phyloP scores from a whole-genome alignment of 139 green algal species.

The Chlorella sp. region DNA sequence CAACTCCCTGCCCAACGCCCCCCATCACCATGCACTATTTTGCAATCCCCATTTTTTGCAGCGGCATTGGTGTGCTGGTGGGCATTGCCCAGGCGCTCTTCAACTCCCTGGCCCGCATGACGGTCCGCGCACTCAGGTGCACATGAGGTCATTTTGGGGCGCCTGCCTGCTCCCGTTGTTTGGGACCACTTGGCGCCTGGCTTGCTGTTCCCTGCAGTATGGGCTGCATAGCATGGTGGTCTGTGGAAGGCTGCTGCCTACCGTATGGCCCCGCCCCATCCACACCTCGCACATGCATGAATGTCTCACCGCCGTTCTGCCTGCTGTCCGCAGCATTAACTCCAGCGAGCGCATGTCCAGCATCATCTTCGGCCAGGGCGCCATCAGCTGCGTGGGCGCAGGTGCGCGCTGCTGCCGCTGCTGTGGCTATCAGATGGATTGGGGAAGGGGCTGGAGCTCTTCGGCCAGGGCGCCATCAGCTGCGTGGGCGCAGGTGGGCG shows the following conservation, averaged over 20 bases:
- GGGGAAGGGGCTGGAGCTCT: too few relatives aligned
- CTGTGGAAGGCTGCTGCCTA: too few relatives aligned
- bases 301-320: too few relatives aligned
- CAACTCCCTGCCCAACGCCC: too few relatives aligned
- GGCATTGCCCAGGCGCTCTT: slow-evolving; percentile 41
- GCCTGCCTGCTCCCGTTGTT: background rate
- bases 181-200: background rate
- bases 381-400: slow-evolving; percentile 22
- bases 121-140: slow-evolving; percentile 27
- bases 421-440: too few relatives aligned
- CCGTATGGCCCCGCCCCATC: too few relatives aligned
- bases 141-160: too few relatives aligned
- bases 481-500: slow-evolving; percentile 4
- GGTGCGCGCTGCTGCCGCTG: background rate
- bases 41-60: background rate
- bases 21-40: too few relatives aligned
- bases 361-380: slow-evolving; percentile 30
- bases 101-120: slow-evolving; percentile 33
- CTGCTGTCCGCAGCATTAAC: slow-evolving; percentile 19
- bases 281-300: too few relatives aligned
- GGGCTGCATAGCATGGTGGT: too few relatives aligned
- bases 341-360: slow-evolving; percentile 24
- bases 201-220: slow-evolving; percentile 18
- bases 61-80: background rate
- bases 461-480: slow-evolving; percentile 18